A percentile compares a stretch with the other conserved stretches of the same genome.
phyloP scores from a whole-genome alignment of 768 basidiomycete species.

The Porpolomopsis calyptriformis region DNA sequence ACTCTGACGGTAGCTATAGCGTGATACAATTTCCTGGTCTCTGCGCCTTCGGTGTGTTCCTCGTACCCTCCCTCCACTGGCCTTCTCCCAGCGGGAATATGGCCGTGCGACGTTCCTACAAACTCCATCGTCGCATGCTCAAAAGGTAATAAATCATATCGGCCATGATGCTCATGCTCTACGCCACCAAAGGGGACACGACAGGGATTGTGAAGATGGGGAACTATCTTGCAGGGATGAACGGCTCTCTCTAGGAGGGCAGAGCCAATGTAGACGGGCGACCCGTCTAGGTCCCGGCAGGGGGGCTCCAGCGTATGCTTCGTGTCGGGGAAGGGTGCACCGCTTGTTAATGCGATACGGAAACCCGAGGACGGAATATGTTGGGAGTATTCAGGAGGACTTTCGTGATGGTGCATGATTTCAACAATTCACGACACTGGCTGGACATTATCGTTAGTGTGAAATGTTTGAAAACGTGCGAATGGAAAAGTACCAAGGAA shows the following conservation, averaged over 20 bases:
- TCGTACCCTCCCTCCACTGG: conserved; percentile 73
- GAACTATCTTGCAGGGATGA: conserved; percentile 76
- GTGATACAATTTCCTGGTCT: conserved; percentile 48
- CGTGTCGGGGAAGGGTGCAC: conserved; percentile 33
- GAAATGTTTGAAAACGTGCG: no score
- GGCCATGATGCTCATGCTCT: conserved; percentile 51
- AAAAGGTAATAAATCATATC: conserved; percentile 70
- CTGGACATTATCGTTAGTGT: not conserved
- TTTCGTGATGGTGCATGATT: not conserved
- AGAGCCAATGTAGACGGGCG: conserved; percentile 63
- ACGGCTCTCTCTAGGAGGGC: conserved; percentile 58
- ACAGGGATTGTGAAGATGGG: conserved; percentile 39
- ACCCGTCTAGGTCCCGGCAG: conserved; percentile 47
- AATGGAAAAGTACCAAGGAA: no score
- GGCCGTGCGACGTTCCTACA: conserved; percentile 51
- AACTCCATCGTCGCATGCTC: conserved; percentile 61
- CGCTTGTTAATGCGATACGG: conserved; percentile 44
- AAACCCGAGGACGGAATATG: conserved; percentile 49
- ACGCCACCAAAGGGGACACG: conserved; percentile 54
- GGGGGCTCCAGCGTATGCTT: conserved; percentile 39
- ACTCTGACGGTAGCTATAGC: conserved; percentile 37
- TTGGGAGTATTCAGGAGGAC: conserved; percentile 11
- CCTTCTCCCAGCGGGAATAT: conserved; percentile 42
- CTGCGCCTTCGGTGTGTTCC: conserved; percentile 37
- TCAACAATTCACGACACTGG: not conserved